Evolutionary conservation across 1,284 basidiomycete species (phyloP), one percentile per base, ranked within the genome.

Genomic region (Tylopilus sp.): DNA sequence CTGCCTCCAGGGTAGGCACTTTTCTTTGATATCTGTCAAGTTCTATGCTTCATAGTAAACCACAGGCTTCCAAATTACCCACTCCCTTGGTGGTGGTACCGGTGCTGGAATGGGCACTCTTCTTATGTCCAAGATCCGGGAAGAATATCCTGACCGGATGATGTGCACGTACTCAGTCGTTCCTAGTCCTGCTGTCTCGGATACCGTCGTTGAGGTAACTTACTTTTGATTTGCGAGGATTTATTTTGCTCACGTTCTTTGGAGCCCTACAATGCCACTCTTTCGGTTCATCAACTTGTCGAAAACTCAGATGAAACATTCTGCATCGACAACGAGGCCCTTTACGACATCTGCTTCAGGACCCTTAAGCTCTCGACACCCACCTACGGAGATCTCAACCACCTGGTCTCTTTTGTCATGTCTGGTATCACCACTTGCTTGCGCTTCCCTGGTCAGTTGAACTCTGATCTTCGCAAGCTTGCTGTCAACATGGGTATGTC

Each of bases 371-470:
- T n/a, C n/a, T n/a, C n/a, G n/a, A n/a, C n/a, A n/a, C n/a, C n/a
- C n/a, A n/a, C 10, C 33, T 36, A 36, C 10, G 96, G 95, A 72
- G 96, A 99, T 81, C 91, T 99, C 69, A 99, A 98, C 89, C 94
- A 97, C 81, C 91, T 99, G 69, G 96, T 99, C 62, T 97, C 96
- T 38, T 90, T 95, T 72, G 98, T 98, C 81, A 99, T 99, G 98
- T 96, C 95, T 36, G 33, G 33, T 79, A 94, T 97, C 80, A 97
- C 96, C 16, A 98, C 96, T 67, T 96, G 93, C 80, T 84, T 97
- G 81, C 95, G 95, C 66, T 99, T 99, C 95, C 97, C 97, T 78
- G 97, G 97, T 86, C 96, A 97, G 82, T 91, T 99, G 77, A 99
- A 98, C 90, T 98, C 97, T 62, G 97, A 98, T 79, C 88, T 99